Evolutionary conservation across 768 basidiomycete species (phyloP).

Genomic region (Pleurotus tuoliensis): DNA sequence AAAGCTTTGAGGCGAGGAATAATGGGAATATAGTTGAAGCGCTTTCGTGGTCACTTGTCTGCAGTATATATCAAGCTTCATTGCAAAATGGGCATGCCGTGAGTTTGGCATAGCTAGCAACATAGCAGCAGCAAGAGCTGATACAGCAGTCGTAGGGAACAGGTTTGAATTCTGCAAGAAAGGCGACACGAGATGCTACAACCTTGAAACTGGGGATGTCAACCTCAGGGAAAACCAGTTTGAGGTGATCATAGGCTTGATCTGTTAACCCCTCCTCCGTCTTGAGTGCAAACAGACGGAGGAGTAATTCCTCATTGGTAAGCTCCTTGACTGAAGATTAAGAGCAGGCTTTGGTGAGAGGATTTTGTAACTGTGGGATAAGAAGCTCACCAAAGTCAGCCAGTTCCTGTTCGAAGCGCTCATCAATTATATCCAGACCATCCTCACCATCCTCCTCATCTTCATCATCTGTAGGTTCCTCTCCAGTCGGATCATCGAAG

Average conservation of each 20-base stretch:
- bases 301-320: slow-evolving; percentile 16
- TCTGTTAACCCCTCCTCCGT: slow-evolving; percentile 21
- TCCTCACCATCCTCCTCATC: neutral
- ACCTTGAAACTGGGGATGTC: slow-evolving; percentile 15
- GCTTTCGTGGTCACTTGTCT: slow-evolving; percentile 17
- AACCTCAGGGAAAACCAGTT: slow-evolving; percentile 17
- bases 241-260: slow-evolving; percentile 21
- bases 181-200: slow-evolving; percentile 17
- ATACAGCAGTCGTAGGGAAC: slow-evolving; percentile 35
- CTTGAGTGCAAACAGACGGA: slow-evolving; percentile 26
- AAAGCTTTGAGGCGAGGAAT: slow-evolving; percentile 29
- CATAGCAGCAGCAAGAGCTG: slow-evolving; percentile 36
- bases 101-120: slow-evolving; percentile 24
- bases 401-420: slow-evolving; percentile 14
- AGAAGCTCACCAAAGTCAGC: slow-evolving; percentile 13
- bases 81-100: slow-evolving; percentile 33
- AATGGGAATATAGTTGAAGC: slow-evolving; percentile 35
- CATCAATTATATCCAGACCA: slow-evolving; percentile 10
- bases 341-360: neutral
- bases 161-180: slow-evolving; percentile 29
- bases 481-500: slow-evolving; percentile 1
- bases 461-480: neutral
- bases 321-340: slow-evolving; percentile 17
- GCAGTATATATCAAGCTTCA: slow-evolving; percentile 18
- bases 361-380: neutral